Evolutionary conservation across 768 basidiomycete species (phyloP), one percentile per base, ranked within the genome.

Genomic region (Tricholoma saponaceum): DNA sequence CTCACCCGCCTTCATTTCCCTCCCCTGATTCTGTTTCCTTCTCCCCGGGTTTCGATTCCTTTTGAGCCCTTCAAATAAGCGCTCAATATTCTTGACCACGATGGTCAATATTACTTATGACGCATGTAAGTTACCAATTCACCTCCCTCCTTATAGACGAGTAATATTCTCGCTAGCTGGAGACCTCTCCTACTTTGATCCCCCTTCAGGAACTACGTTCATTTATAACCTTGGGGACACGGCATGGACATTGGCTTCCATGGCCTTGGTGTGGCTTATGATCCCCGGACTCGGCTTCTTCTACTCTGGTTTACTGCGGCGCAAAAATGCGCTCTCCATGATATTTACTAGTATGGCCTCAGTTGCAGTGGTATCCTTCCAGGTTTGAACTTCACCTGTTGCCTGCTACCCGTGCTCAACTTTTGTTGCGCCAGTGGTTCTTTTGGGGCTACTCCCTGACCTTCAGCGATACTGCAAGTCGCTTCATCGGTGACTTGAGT

Each of bases 391-490:
- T 30, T 6, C 16, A 50, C 8, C 26, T 3, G 2, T 4, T 8
- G 14, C 26, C 4, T 50, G n/a, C 26, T 18, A 50, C 23, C 16
- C 26, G 47, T 44, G 28, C 20, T 7, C 5, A 28, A 44, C n/a
- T 39, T 63, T 4, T 22, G 37, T 7, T 30, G 18, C 59, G 58
- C 14, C 60, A 94, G 88, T 95, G 93, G 93, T 95, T 93, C 78
- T 95, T 96, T 80, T 97, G 95, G 95, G 95, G 95, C 2, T 98
- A 82, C 75, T 95, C 93, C 1, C 78, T 98, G 22, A 83, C 95
- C 0, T 98, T 98, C 76, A 89, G 87, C 59, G 90, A 92, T 13
- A 83, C 80, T 0, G 92, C 79, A 4, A 77, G 73, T 59, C 60
- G 64, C n/a, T 98, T 80, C 71, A 96, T 99, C 60, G 96, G 96